Conservation (phyloP, 2,329 filamentous ascomycete species). For the Alternaria sp. region DNA sequence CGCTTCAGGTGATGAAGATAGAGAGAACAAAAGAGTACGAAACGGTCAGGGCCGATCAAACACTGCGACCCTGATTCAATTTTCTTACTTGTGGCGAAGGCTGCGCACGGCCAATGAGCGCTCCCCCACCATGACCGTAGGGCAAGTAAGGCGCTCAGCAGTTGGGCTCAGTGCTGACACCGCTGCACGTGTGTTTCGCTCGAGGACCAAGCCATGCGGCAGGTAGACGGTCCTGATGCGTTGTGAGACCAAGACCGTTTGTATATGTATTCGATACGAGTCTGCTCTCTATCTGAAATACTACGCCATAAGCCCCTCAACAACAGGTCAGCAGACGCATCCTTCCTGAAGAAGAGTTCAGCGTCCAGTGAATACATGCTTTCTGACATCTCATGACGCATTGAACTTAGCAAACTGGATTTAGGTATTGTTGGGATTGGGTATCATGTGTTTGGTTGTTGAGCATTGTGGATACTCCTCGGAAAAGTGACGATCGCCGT, state of each 20-base stretch:
- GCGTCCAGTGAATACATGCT: background rate
- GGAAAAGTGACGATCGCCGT: constrained; percentile 16
- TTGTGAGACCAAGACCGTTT: background rate
- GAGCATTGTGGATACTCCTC: constrained; percentile 14
- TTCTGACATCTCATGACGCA: background rate
- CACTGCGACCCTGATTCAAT: constrained; percentile 31
- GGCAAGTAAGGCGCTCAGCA: constrained; percentile 27
- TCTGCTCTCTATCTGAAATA: background rate
- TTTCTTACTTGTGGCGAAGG: constrained; percentile 36
- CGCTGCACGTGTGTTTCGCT: constrained; percentile 4
- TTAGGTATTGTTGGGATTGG: background rate
- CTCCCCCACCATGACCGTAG: constrained; percentile 26
- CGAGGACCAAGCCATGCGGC: background rate
- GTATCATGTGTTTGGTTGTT: constrained; percentile 4
- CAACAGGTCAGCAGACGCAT: background rate
- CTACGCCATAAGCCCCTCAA: background rate
- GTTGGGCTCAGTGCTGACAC: constrained; percentile 6
- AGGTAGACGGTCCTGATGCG: background rate
- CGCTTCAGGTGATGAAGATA: constrained; percentile 13
- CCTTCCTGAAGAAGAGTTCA: background rate
- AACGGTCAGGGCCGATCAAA: constrained; percentile 20
- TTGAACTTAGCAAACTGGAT: background rate
- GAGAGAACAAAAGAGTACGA: constrained; percentile 12
- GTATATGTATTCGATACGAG: background rate
- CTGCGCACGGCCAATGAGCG: constrained; percentile 32